Conservation (phyloP, 192 early-diverging fungal genomes). For the Allomyces javanicus region DNA sequence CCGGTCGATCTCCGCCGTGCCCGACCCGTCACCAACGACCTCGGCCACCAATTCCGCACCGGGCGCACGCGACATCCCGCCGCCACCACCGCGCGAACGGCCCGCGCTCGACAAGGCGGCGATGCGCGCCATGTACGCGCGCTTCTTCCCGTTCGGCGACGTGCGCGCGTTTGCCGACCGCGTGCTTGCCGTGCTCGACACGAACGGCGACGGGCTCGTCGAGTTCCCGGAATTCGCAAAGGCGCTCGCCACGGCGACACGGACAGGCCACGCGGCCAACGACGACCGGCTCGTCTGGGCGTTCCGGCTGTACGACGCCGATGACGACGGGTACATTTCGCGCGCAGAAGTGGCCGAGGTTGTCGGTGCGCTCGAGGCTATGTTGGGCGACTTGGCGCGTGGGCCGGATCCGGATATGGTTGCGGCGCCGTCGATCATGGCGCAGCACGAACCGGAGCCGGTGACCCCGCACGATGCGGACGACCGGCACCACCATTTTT, state of each 20-base stretch:
- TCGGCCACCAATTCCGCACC: too few species aligned
- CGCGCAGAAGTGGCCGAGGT: constrained; percentile 48
- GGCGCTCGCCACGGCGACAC: constrained; percentile 65
- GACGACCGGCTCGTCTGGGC: constrained; percentile 22
- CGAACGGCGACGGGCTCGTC: constrained; percentile 69
- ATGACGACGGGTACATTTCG: constrained; percentile 70
- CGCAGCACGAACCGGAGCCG: background rate
- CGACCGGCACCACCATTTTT: background rate
- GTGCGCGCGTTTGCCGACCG: constrained; percentile 71
- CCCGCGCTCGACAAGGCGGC: constrained; percentile 47
- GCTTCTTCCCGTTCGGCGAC: constrained; percentile 94
- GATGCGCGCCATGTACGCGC: constrained; percentile 85
- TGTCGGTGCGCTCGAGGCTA: background rate
- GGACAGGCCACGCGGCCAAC: constrained; percentile 53
- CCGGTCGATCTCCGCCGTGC: too few species aligned
- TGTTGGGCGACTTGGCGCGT: too few species aligned
- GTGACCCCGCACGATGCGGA: too few species aligned
- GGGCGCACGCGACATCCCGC: too few species aligned
- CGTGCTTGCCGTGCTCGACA: constrained; percentile 82
- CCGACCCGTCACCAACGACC: too few species aligned
- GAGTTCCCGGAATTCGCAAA: constrained; percentile 84
- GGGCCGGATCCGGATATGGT: background rate
- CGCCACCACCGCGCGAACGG: too few species aligned
- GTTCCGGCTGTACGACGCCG: constrained; percentile 79
- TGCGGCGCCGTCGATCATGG: background rate